Evolutionary conservation across 306 rosid species (phyloP).

Genomic region (Vigna nakashimae): DNA sequence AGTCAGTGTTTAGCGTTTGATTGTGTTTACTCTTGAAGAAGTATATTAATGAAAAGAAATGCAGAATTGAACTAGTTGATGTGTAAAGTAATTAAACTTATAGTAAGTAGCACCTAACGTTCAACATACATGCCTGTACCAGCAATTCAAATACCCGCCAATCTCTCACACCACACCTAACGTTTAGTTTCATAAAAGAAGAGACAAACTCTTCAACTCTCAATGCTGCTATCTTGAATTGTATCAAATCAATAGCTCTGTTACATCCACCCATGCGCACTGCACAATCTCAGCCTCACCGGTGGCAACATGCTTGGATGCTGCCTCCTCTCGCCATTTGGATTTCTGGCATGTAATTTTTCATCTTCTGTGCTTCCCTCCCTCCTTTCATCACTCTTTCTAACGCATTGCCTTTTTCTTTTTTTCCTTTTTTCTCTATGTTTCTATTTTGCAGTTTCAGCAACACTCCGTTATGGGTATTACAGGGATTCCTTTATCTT

Average conservation of each 20-base stretch:
- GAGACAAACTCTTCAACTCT: slow-evolving; percentile 49
- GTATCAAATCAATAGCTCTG: not conserved
- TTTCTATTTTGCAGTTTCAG: slow-evolving; percentile 60
- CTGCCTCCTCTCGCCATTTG: slow-evolving; percentile 61
- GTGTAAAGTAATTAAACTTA: not conserved
- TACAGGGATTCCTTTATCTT: slow-evolving; percentile 62
- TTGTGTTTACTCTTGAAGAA: too few relatives aligned
- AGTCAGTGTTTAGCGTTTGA: too few relatives aligned
- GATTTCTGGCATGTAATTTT: slow-evolving; percentile 84
- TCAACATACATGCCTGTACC: slow-evolving; percentile 1
- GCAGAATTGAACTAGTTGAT: not conserved
- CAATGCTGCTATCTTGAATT: not conserved
- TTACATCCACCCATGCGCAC: not conserved
- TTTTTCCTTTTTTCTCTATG: not conserved
- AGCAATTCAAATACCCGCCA: slow-evolving; percentile 45
- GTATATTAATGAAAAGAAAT: not conserved
- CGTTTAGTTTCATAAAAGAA: not conserved
- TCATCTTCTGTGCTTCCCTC: slow-evolving; percentile 37
- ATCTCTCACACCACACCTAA: not conserved
- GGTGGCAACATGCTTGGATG: slow-evolving; percentile 52
- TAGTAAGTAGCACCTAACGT: not conserved
- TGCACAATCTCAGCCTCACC: slow-evolving; percentile 21
- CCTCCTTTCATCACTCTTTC: slow-evolving; percentile 31
- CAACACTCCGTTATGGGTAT: slow-evolving; percentile 59
- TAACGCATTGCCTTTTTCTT: slow-evolving; percentile 27